phyloP scores from a whole-genome alignment of 1,139 yeast species.

The Kluyveromyces marxianus region DNA sequence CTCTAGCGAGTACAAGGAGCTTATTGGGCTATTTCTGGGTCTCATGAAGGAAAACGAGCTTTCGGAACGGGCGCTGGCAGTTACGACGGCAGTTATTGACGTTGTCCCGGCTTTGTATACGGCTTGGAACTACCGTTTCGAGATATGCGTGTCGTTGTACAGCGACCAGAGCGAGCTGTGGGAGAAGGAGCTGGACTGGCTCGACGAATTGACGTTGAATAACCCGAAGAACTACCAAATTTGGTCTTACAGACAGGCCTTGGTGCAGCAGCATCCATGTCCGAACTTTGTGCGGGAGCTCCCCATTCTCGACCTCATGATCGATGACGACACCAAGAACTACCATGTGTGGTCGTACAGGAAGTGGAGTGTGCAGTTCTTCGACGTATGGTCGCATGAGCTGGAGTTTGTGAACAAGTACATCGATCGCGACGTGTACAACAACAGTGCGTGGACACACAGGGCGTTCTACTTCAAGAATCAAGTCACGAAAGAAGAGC shows the following conservation, averaged over 20 bases:
- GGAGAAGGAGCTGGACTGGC: constrained; percentile 60
- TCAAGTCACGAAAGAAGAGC: constrained; percentile 7
- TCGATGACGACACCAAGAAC: constrained; percentile 75
- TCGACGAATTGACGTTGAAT: constrained; percentile 64
- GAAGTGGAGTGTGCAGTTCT: constrained; percentile 64
- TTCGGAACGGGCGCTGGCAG: constrained; percentile 60
- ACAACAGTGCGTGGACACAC: constrained; percentile 94
- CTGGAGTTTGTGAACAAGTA: constrained; percentile 43
- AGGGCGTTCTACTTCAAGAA: constrained; percentile 48
- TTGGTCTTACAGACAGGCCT: constrained; percentile 81
- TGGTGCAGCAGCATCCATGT: constrained; percentile 34
- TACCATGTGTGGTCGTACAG: constrained; percentile 95
- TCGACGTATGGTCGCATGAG: constrained; percentile 45
- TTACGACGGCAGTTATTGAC: constrained; percentile 58
- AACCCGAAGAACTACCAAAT: constrained; percentile 91
- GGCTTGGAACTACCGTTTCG: constrained; percentile 73
- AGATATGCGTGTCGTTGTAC: constrained; percentile 40
- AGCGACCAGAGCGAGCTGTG: constrained; percentile 24
- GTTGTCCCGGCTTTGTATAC: constrained; percentile 87
- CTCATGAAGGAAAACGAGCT: constrained; percentile 54
- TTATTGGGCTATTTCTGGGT: constrained; percentile 58
- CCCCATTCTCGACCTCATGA: constrained; percentile 56
- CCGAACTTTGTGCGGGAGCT: constrained; percentile 50
- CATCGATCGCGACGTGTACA: constrained; percentile 60
- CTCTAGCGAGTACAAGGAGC: constrained; percentile 55